phyloP scores from a whole-genome alignment of 306 rosid genomes.

The Quercus rubra region DNA sequence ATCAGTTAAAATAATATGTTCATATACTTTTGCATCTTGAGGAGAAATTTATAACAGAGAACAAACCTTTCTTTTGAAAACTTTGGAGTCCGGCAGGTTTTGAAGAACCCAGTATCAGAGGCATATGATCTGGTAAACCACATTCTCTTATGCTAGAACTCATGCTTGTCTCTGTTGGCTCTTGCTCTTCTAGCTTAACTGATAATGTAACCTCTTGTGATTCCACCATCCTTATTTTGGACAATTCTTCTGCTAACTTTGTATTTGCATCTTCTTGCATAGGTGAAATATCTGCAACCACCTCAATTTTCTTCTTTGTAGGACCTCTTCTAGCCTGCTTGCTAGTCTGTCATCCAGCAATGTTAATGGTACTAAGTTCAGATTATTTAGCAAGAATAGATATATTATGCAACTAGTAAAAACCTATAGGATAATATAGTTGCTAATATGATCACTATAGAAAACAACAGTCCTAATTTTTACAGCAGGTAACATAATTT shows the following conservation, averaged over 20 bases:
- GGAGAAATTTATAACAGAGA: constrained; percentile 12
- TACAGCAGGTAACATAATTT: background rate
- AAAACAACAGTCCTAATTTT: background rate
- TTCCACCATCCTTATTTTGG: constrained; percentile 67
- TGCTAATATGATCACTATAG: background rate
- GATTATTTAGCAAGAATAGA: background rate
- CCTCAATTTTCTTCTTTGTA: constrained; percentile 31
- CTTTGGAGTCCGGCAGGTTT: constrained; percentile 27
- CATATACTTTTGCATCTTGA: constrained; percentile 10
- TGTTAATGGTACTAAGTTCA: constrained; percentile 18
- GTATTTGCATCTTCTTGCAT: constrained; percentile 52
- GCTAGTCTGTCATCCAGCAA: constrained; percentile 28
- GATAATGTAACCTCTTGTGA: constrained; percentile 27
- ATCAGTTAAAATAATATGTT: constrained; percentile 1
- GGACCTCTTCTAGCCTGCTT: constrained; percentile 41
- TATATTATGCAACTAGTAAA: constrained; percentile 2
- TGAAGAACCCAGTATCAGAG: constrained; percentile 30
- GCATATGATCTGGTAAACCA: constrained; percentile 21
- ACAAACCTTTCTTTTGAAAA: constrained; percentile 51
- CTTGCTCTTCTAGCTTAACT: constrained; percentile 25
- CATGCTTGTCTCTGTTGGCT: constrained; percentile 17
- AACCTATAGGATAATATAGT: background rate
- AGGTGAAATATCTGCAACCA: constrained; percentile 28
- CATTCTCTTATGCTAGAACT: constrained; percentile 22
- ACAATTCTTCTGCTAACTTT: constrained; percentile 64